phyloP scores from a whole-genome alignment of 208 protist genomes.

The Acanthamoeba lenticulata region DNA sequence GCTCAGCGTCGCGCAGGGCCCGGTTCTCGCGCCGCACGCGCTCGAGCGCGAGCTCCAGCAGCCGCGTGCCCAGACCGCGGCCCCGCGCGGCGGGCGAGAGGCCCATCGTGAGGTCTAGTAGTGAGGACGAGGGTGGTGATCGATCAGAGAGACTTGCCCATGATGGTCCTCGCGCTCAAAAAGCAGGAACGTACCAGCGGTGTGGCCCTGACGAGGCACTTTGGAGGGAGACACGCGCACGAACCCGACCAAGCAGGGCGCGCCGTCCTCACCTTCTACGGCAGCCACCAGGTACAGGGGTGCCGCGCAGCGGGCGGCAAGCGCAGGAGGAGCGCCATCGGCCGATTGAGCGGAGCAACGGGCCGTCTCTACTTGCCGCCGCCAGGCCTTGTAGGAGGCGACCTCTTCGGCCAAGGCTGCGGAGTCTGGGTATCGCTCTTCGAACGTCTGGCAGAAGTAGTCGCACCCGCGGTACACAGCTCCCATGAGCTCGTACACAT shows the following conservation, averaged over 20 bases:
- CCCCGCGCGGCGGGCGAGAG: neutral
- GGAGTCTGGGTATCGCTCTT: neutral
- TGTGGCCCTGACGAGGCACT: neutral
- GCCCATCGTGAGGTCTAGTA: neutral
- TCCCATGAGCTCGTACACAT: neutral
- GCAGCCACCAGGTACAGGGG: neutral
- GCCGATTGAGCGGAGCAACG: neutral
- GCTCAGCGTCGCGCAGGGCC: too few species aligned
- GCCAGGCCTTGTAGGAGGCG: neutral
- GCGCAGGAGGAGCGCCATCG: neutral
- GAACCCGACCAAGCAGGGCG: neutral
- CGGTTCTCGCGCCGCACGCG: neutral
- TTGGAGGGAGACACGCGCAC: constrained; percentile 34
- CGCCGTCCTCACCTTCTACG: neutral
- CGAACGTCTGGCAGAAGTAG: constrained; percentile 10
- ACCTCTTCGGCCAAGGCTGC: neutral
- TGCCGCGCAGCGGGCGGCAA: neutral
- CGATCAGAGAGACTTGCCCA: too few species aligned
- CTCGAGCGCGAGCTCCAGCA: neutral
- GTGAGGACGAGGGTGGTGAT: neutral
- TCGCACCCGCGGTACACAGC: neutral
- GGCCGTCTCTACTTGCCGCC: neutral
- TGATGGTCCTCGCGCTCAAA: neutral
- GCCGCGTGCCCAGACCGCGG: neutral
- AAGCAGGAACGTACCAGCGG: neutral